Evolutionary conservation across 805 yeast species (phyloP).

Genomic region (Starmerella apicola): DNA sequence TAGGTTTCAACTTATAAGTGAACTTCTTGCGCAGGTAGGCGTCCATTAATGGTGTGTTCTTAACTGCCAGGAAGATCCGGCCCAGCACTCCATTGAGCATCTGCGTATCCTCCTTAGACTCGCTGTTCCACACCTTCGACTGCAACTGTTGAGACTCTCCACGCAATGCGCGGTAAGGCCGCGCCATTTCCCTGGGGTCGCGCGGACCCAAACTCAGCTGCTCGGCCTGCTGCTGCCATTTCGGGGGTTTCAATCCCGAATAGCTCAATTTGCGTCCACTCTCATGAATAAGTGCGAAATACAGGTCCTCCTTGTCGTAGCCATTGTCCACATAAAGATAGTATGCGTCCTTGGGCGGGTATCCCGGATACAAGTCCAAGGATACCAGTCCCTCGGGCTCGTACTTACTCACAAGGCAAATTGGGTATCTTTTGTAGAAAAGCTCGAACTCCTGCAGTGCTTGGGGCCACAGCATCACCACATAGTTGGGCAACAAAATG

Average conservation of each 20-base stretch:
- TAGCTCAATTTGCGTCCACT: constrained; percentile 4
- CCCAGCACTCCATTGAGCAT: constrained; percentile 90
- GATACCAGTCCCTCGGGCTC: constrained; percentile 23
- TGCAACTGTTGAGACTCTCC: constrained; percentile 60
- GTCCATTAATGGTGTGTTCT: constrained; percentile 57
- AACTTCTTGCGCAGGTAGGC: constrained; percentile 46
- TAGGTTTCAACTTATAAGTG: constrained; percentile 48
- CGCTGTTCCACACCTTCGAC: constrained; percentile 66
- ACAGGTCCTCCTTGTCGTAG: constrained; percentile 84
- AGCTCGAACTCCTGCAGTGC: constrained; percentile 58
- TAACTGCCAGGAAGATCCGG: constrained; percentile 62
- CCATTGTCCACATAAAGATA: constrained; percentile 69
- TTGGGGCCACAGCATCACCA: constrained; percentile 81
- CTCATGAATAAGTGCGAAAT: constrained; percentile 64
- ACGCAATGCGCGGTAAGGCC: constrained; percentile 59
- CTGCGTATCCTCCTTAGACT: constrained; percentile 67
- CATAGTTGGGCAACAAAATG: constrained; percentile 55
- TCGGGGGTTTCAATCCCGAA: not conserved
- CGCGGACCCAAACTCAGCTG: constrained; percentile 22
- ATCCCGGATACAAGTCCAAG: constrained; percentile 19
- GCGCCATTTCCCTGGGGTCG: constrained; percentile 56
- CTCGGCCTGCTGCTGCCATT: too few relatives aligned
- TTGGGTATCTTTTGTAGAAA: constrained; percentile 68
- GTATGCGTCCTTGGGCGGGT: constrained; percentile 32
- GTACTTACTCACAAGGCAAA: constrained; percentile 49